Evolutionary conservation across 129 eudicot species (phyloP).

Genomic region (Lonicera japonica): DNA sequence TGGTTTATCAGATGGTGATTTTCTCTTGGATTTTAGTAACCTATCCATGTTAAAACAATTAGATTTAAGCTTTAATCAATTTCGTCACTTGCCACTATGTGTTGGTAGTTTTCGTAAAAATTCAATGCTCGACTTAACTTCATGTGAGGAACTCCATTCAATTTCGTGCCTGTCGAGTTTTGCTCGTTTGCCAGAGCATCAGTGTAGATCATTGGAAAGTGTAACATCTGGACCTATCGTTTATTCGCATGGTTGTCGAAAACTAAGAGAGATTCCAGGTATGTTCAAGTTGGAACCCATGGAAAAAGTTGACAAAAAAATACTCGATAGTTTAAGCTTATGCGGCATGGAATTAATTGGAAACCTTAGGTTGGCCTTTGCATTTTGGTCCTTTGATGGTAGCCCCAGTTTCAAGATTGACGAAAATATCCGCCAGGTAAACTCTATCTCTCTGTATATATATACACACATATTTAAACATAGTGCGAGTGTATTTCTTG

Average conservation of each 20-base stretch:
- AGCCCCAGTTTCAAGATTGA: too few species aligned
- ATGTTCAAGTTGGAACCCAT: too few species aligned
- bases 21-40: conserved; percentile 1
- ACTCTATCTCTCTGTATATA: neutral
- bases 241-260: neutral
- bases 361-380: neutral
- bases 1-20: too few species aligned
- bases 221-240: neutral
- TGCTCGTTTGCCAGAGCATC: neutral
- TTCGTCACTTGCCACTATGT: conserved; percentile 1
- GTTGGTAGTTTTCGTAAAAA: too few species aligned
- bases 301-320: too few species aligned
- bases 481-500: too few species aligned
- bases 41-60: neutral
- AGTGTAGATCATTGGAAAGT: neutral
- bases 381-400: neutral
- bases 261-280: too few species aligned
- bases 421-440: too few species aligned
- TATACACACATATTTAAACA: too few species aligned
- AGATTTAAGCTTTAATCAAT: conserved; percentile 8
- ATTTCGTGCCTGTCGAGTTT: neutral
- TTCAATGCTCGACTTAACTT: too few species aligned
- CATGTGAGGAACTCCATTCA: too few species aligned
- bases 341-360: neutral
- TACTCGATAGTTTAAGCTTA: too few species aligned